These are phyloP conservation scores for Adansonia digitata DNA, from an alignment of 345 rosid genomes.

Conservation along the genomic window DNA sequence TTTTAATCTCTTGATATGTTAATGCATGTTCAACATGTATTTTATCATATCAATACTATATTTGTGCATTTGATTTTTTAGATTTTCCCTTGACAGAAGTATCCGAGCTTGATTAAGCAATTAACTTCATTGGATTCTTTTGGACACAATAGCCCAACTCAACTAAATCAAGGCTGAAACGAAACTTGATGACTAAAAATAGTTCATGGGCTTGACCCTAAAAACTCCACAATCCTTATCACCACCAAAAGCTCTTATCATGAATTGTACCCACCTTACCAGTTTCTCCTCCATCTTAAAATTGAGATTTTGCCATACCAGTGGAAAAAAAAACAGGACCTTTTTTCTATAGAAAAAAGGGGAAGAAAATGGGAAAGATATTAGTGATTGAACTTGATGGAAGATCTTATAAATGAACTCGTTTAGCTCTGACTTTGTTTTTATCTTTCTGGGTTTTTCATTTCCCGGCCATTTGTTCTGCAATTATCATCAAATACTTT, in stretches of 20 bases:
- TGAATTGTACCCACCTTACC: neutral
- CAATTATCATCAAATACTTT: neutral
- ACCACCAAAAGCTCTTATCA: neutral
- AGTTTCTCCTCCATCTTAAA: neutral
- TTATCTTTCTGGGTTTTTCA: neutral
- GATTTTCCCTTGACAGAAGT: too few relatives aligned
- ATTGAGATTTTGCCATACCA: neutral
- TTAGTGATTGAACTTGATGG: constrained; percentile 87
- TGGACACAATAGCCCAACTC: neutral
- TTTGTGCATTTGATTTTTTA: too few relatives aligned
- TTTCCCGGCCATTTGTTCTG: neutral
- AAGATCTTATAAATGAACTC: constrained; percentile 84
- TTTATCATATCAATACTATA: too few relatives aligned
- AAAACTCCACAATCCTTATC: neutral
- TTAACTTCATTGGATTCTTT: neutral
- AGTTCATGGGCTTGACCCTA: neutral
- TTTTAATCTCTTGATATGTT: too few relatives aligned
- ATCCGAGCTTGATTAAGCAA: too few relatives aligned
- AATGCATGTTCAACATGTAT: too few relatives aligned
- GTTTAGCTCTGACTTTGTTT: constrained; percentile 72
- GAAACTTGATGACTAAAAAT: neutral
- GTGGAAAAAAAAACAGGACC: neutral
- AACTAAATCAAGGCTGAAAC: neutral
- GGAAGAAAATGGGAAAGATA: constrained; percentile 63
- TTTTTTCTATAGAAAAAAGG: too few relatives aligned